Percentiles rank a stretch among this genome's conserved stretches.
phyloP scores from a whole-genome alignment of 2,329 filamentous ascomycete genomes.

The Cercospora canescens region DNA sequence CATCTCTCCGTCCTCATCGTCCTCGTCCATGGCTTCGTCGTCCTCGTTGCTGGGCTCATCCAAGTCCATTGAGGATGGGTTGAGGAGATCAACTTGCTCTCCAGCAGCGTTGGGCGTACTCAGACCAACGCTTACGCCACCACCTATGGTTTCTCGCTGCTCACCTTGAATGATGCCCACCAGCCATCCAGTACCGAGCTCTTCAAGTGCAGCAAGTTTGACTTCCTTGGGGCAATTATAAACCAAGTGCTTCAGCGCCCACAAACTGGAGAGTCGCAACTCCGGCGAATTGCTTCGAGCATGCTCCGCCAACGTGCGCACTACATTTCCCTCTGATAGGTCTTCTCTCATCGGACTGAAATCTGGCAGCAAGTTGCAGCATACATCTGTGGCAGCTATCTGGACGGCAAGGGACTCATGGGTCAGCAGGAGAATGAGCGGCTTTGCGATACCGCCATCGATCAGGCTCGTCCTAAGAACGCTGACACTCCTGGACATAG shows the following conservation, averaged over 20 bases:
- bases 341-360: conserved; percentile 89
- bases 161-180: conserved; percentile 72
- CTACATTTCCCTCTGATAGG: conserved; percentile 71
- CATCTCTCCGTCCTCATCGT: conserved; percentile 45
- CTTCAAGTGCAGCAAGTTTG: conserved; percentile 76
- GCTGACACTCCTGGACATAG: conserved; percentile 80
- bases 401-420: conserved; percentile 77
- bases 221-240: conserved; percentile 68
- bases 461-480: conserved; percentile 83
- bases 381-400: conserved; percentile 78
- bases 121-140: conserved; percentile 44
- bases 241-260: conserved; percentile 91
- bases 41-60: conserved; percentile 29
- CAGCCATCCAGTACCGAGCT: conserved; percentile 77
- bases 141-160: conserved; percentile 43
- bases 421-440: conserved; percentile 72
- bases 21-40: conserved; percentile 32
- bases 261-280: conserved; percentile 80
- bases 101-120: conserved; percentile 59
- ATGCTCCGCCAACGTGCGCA: conserved; percentile 78
- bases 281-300: conserved; percentile 78
- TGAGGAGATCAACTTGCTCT: conserved; percentile 61
- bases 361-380: conserved; percentile 83
- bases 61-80: conserved; percentile 45
- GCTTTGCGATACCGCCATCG: conserved; percentile 77